Evolutionary conservation across 2,329 filamentous ascomycete genomes (phyloP).

Genomic region (Periconia digitata): DNA sequence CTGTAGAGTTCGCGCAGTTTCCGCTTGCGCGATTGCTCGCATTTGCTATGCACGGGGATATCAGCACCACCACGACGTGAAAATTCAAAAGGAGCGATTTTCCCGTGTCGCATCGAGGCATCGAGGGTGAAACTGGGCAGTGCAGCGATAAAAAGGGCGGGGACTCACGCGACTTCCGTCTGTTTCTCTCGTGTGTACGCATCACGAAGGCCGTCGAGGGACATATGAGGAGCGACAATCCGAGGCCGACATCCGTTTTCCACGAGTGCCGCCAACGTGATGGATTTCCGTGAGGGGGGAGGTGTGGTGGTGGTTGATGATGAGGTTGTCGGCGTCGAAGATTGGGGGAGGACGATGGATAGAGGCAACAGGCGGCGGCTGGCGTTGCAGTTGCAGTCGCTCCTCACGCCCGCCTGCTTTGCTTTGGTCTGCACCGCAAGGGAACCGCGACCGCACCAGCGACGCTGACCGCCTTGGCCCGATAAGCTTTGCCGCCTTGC

Average conservation of each 20-base stretch:
- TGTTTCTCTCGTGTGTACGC: slow-evolving; percentile 43
- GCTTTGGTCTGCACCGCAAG: no score
- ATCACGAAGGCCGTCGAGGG: slow-evolving; percentile 49
- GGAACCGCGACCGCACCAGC: no score
- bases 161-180: slow-evolving; percentile 50
- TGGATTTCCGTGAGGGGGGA: slow-evolving; percentile 31
- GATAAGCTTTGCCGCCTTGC: slow-evolving; percentile 29
- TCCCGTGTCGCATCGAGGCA: slow-evolving; percentile 40
- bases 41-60: slow-evolving; percentile 40
- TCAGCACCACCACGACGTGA: slow-evolving; percentile 41
- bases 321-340: slow-evolving; percentile 20
- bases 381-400: not conserved
- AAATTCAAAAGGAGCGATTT: slow-evolving; percentile 45
- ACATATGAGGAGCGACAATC: slow-evolving; percentile 49
- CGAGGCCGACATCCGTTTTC: slow-evolving; percentile 52
- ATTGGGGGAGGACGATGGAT: slow-evolving; percentile 25
- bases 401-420: not conserved
- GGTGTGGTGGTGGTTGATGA: slow-evolving; percentile 35
- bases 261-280: slow-evolving; percentile 45
- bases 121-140: slow-evolving; percentile 26
- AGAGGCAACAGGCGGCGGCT: slow-evolving; percentile 12
- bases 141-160: slow-evolving; percentile 32
- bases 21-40: slow-evolving; percentile 81
- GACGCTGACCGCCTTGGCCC: slow-evolving; percentile 18
- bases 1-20: slow-evolving; percentile 86